Conservation (phyloP, 768 basidiomycete genomes). For the Clitopilus hobsonii region DNA sequence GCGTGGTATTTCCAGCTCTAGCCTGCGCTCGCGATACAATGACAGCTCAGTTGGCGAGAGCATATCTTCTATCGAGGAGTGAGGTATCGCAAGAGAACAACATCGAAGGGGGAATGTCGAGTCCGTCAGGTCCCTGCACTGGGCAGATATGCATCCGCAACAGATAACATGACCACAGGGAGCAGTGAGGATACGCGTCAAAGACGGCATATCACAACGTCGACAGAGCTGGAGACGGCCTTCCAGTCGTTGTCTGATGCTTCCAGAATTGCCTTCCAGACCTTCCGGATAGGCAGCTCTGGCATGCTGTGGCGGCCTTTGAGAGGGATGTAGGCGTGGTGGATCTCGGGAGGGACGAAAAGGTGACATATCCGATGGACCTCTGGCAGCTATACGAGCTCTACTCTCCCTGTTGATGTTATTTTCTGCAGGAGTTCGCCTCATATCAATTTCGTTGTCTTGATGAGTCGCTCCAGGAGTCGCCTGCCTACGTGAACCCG, state of each 20-base stretch:
- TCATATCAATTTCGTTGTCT: too few species aligned
- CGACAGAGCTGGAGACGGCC: too few species aligned
- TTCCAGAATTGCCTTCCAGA: too few species aligned
- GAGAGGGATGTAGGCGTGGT: neutral
- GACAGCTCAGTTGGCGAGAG: slow-evolving; percentile 2
- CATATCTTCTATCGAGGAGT: slow-evolving; percentile 16
- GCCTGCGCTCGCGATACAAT: slow-evolving; percentile 3
- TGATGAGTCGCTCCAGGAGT: too few species aligned
- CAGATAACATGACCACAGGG: slow-evolving; percentile 36
- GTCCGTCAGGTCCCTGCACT: slow-evolving; percentile 33
- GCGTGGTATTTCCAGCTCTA: slow-evolving; percentile 13
- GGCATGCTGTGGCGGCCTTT: neutral
- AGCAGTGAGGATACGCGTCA: slow-evolving; percentile 13
- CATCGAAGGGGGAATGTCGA: slow-evolving; percentile 36
- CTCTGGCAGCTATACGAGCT: too few species aligned
- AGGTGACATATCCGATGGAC: too few species aligned
- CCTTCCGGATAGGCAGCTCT: too few species aligned
- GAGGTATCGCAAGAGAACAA: slow-evolving; percentile 19
- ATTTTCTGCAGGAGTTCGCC: too few species aligned
- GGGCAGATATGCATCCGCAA: slow-evolving; percentile 21
- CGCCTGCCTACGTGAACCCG: too few species aligned
- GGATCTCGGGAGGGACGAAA: neutral
- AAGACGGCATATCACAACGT: too few species aligned
- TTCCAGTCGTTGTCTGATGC: too few species aligned
- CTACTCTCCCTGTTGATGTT: too few species aligned